Evolutionary conservation across 2,329 filamentous ascomycete species (phyloP).

Genomic region (Pseudogymnoascus verrucosus): DNA sequence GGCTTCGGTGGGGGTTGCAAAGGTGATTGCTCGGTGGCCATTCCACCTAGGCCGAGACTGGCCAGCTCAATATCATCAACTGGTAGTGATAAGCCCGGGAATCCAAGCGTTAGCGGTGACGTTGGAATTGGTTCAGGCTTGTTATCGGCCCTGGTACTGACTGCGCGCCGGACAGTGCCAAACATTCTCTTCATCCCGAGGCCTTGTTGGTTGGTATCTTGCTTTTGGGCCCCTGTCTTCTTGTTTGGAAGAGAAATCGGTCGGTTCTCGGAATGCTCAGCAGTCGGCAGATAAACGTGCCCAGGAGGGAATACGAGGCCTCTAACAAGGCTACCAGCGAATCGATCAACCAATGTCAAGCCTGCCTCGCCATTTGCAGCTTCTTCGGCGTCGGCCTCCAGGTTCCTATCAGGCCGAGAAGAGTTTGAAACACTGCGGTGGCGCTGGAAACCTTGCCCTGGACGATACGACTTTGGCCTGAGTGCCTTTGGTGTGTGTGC

Average conservation of each 20-base stretch:
- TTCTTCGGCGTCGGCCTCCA: neutral
- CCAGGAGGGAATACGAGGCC: conserved; percentile 77
- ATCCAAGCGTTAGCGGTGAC: conserved; percentile 29
- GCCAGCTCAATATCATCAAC: conserved; percentile 1
- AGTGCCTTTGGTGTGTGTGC: conserved; percentile 52
- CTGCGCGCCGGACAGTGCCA: conserved; percentile 72
- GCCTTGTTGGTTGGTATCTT: conserved; percentile 52
- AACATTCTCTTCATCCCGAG: conserved; percentile 81
- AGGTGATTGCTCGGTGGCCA: neutral
- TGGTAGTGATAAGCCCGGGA: conserved; percentile 44
- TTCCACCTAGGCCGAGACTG: neutral
- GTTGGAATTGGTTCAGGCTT: conserved; percentile 13
- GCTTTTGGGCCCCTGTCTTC: conserved; percentile 35
- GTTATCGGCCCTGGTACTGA: conserved; percentile 47
- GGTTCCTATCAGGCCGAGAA: conserved; percentile 29
- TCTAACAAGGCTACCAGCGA: conserved; percentile 77
- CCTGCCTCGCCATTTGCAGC: neutral
- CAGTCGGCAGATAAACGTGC: conserved; percentile 68
- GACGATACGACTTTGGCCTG: conserved; percentile 48
- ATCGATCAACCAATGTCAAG: conserved; percentile 23
- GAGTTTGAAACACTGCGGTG: conserved; percentile 86
- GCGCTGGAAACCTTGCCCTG: conserved; percentile 61
- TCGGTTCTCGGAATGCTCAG: conserved; percentile 45
- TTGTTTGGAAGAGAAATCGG: conserved; percentile 45
- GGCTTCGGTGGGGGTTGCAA: neutral